These are phyloP conservation scores for Entomortierella parvispora DNA, from an alignment of 192 early-diverging fungal genomes.

Conservation along the genomic window DNA sequence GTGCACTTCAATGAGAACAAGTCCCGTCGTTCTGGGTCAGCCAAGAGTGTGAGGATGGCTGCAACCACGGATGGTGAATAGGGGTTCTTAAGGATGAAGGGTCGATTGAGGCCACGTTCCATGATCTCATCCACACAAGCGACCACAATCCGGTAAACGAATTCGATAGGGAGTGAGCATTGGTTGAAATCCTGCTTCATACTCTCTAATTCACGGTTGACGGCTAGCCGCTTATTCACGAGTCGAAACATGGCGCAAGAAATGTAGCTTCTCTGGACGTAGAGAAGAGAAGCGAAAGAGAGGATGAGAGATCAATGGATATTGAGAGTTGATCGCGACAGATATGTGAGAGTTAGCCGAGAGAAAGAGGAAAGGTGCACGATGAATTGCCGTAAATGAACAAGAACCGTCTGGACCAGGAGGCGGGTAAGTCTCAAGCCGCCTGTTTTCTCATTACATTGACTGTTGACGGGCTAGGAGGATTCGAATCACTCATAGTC, in stretches of 20 bases:
- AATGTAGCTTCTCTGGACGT: too few relatives aligned
- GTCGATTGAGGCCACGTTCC: constrained; percentile 43
- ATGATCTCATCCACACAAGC: constrained; percentile 48
- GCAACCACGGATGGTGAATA: constrained; percentile 36
- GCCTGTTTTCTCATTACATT: too few relatives aligned
- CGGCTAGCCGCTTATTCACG: constrained; percentile 40
- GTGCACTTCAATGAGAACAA: constrained; percentile 44
- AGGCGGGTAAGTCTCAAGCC: too few relatives aligned
- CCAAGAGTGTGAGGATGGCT: constrained; percentile 40
- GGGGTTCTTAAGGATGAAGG: constrained; percentile 46
- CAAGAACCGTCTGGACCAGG: too few relatives aligned
- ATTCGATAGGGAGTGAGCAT: constrained; percentile 49
- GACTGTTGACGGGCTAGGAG: too few relatives aligned
- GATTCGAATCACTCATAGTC: too few relatives aligned
- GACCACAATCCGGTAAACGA: constrained; percentile 44
- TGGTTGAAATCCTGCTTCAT: constrained; percentile 49
- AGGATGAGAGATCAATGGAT: neutral
- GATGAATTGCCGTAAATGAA: too few relatives aligned
- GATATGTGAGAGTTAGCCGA: too few relatives aligned
- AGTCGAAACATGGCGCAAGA: constrained; percentile 38
- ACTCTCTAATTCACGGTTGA: constrained; percentile 29
- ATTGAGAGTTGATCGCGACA: neutral
- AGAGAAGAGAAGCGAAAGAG: too few relatives aligned
- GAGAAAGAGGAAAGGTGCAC: too few relatives aligned
- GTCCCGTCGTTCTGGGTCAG: constrained; percentile 42